Evolutionary conservation across 2,329 filamentous ascomycete genomes (phyloP).

Genomic region (Penicillium sclerotigenum): DNA sequence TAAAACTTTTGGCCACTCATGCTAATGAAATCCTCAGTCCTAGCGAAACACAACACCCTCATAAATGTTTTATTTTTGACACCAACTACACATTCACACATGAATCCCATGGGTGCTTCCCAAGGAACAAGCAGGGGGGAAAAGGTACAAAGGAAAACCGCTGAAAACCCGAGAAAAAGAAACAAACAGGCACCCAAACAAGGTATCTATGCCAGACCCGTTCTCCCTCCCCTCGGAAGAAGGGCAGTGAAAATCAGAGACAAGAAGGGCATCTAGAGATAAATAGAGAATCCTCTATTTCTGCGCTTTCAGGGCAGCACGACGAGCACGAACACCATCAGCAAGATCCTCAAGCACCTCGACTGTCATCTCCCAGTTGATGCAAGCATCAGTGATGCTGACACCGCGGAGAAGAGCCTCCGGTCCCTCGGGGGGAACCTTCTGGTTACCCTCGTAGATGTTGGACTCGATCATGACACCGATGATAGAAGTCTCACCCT

Average conservation of each 20-base stretch:
- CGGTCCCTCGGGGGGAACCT: constrained; percentile 80
- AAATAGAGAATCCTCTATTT: constrained; percentile 18
- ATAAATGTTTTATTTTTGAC: constrained; percentile 6
- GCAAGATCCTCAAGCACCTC: constrained; percentile 80
- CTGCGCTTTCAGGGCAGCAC: constrained; percentile 47
- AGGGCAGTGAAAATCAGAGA: constrained; percentile 1
- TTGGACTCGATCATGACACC: constrained; percentile 99
- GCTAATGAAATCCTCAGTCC: background rate
- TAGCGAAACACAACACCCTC: constrained; percentile 1
- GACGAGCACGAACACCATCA: constrained; percentile 72
- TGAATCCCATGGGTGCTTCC: background rate
- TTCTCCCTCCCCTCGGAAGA: background rate
- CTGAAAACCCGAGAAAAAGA: constrained; percentile 11
- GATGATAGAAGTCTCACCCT: constrained; percentile 82
- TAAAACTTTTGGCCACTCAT: background rate
- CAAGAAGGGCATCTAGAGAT: constrained; percentile 10
- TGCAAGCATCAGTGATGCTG: constrained; percentile 94
- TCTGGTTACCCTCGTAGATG: constrained; percentile 86
- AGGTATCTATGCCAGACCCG: constrained; percentile 8
- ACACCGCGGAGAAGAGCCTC: constrained; percentile 79
- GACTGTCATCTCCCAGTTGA: constrained; percentile 85
- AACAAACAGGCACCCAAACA: constrained; percentile 3
- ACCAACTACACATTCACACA: constrained; percentile 7
- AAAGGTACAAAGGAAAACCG: constrained; percentile 9
- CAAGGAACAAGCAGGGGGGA: constrained; percentile 1